These are phyloP conservation scores for Tetradesmus obliquus DNA, from an alignment of 139 green algal genomes.

Conservation along the genomic window DNA sequence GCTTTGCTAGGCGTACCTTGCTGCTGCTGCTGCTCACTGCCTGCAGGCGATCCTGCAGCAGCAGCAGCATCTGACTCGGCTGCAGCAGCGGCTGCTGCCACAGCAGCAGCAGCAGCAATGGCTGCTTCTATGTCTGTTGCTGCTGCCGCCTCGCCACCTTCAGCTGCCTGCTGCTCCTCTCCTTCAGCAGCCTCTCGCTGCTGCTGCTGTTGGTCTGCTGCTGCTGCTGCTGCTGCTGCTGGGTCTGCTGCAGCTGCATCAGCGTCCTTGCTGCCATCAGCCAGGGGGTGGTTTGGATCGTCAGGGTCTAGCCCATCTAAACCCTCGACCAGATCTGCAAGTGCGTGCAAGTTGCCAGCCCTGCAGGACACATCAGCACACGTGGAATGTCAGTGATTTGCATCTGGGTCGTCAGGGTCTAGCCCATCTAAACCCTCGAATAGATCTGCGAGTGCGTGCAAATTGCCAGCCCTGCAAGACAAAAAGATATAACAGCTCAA, in stretches of 20 bases:
- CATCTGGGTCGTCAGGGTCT: constrained; percentile 13
- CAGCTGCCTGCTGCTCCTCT: background rate
- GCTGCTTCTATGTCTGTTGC: background rate
- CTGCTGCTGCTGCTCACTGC: constrained; percentile 3
- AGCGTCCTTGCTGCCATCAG: background rate
- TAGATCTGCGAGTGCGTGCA: constrained; percentile 19
- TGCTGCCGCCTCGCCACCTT: background rate
- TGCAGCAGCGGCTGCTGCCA: background rate
- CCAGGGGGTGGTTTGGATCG: constrained; percentile 3
- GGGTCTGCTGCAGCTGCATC: background rate
- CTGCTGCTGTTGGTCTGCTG: background rate
- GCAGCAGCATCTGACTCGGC: background rate
- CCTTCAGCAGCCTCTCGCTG: background rate
- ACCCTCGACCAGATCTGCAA: constrained; percentile 25
- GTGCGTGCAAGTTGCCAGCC: constrained; percentile 13
- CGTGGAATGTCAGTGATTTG: too few relatives aligned
- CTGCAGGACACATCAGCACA: background rate
- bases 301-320: constrained; percentile 24
- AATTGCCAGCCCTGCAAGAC: background rate
- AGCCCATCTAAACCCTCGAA: constrained; percentile 14
- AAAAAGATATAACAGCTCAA: too few relatives aligned
- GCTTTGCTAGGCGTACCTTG: background rate
- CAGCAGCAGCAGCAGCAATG: background rate
- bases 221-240: background rate
- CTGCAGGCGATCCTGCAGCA: background rate